phyloP scores from a whole-genome alignment of 1,139 yeast species.

The Protomyces arabidopsidicola region DNA sequence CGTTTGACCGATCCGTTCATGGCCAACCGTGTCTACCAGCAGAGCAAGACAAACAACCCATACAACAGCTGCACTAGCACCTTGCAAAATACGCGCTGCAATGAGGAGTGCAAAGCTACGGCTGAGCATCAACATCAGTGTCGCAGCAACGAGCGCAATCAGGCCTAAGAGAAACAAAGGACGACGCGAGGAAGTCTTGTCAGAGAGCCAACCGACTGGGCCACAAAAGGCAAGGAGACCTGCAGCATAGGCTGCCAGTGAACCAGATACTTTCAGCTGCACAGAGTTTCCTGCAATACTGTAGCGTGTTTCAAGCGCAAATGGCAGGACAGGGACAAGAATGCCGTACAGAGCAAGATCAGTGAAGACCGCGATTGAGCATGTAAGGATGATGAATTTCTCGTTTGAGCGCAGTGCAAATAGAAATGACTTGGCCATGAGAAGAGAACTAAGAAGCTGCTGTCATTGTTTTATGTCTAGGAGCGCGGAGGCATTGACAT shows the following conservation, averaged over 20 bases:
- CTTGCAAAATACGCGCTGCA: slow-evolving; percentile 41
- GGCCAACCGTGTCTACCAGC: slow-evolving; percentile 40
- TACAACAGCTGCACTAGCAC: slow-evolving; percentile 40
- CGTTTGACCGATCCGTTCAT: slow-evolving; percentile 31
- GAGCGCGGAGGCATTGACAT: too few relatives aligned
- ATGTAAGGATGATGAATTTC: neutral
- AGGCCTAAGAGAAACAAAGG: slow-evolving; percentile 39
- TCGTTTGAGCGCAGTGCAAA: slow-evolving; percentile 32
- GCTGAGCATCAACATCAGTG: slow-evolving; percentile 38
- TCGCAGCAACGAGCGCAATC: slow-evolving; percentile 38
- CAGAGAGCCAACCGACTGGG: slow-evolving; percentile 39
- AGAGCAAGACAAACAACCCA: slow-evolving; percentile 44
- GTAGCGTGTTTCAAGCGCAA: slow-evolving; percentile 37
- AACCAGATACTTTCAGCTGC: slow-evolving; percentile 38
- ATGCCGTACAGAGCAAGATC: slow-evolving; percentile 31
- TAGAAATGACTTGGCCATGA: slow-evolving; percentile 25
- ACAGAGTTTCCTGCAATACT: slow-evolving; percentile 36
- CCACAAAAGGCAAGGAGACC: slow-evolving; percentile 40
- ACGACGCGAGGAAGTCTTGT: slow-evolving; percentile 36
- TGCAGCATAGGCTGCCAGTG: slow-evolving; percentile 40
- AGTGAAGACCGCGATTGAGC: slow-evolving; percentile 11
- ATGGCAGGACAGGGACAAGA: slow-evolving; percentile 41
- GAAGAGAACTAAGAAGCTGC: neutral
- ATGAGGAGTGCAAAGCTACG: slow-evolving; percentile 36
- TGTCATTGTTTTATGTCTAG: too few relatives aligned